A percentile compares a stretch with the other conserved stretches of the same genome.
These are phyloP conservation scores for Theobroma grandiflorum DNA, from an alignment of 441 rosid genomes.

Conservation along the genomic window DNA sequence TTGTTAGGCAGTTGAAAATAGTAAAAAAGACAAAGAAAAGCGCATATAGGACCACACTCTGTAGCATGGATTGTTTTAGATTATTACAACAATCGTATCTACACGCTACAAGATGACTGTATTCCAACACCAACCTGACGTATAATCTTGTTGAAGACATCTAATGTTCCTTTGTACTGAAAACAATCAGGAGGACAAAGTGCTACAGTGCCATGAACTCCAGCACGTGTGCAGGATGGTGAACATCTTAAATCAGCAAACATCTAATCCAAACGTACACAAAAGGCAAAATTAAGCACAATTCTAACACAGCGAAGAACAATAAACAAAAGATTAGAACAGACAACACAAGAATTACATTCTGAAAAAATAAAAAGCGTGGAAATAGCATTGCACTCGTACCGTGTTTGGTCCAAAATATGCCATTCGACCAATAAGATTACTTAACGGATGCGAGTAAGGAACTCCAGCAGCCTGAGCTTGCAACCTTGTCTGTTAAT, in stretches of 20 bases:
- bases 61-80: neutral
- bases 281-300: conserved; percentile 9
- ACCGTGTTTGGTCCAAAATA: conserved; percentile 95
- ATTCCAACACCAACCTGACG: conserved; percentile 69
- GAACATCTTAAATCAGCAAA: conserved; percentile 96
- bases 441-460: conserved; percentile 92
- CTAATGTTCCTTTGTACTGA: conserved; percentile 93
- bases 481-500: conserved; percentile 85
- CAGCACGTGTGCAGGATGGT: conserved; percentile 96
- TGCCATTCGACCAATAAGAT: conserved; percentile 79
- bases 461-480: conserved; percentile 94
- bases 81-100: neutral
- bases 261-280: conserved; percentile 58
- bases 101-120: neutral
- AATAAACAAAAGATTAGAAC: neutral
- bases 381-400: conserved; percentile 15
- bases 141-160: conserved; percentile 89
- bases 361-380: neutral
- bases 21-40: conserved; percentile 7
- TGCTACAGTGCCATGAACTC: conserved; percentile 95
- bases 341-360: neutral
- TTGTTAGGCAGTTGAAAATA: conserved; percentile 29
- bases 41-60: neutral
- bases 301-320: neutral
- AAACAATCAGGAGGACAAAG: conserved; percentile 99